Evolutionary conservation across 805 yeast genomes (phyloP).

Genomic region (Sugiyamaella chiloensis): DNA sequence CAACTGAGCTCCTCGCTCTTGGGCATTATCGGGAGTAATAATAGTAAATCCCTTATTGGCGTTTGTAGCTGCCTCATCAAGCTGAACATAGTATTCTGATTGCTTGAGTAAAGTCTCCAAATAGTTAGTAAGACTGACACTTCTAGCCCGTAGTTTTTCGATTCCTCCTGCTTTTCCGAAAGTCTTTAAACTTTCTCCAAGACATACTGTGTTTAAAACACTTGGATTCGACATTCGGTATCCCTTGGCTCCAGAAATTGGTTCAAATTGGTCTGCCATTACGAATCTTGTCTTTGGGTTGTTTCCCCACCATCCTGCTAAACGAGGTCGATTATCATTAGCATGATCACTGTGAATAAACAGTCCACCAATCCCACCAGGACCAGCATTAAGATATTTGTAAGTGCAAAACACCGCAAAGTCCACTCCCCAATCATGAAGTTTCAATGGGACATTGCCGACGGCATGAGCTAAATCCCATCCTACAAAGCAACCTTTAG

Average conservation of each 20-base stretch:
- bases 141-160: constrained; percentile 49
- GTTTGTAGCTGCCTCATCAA: constrained; percentile 21
- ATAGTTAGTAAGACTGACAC: constrained; percentile 55
- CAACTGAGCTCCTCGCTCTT: constrained; percentile 76
- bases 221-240: constrained; percentile 89
- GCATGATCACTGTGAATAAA: constrained; percentile 59
- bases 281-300: constrained; percentile 64
- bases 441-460: constrained; percentile 72
- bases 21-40: constrained; percentile 62
- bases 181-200: constrained; percentile 62
- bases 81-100: constrained; percentile 46
- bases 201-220: constrained; percentile 76
- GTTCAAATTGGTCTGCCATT: constrained; percentile 76
- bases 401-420: constrained; percentile 95
- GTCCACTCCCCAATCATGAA: constrained; percentile 89
- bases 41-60: constrained; percentile 52
- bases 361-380: constrained; percentile 89
- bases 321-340: constrained; percentile 49
- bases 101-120: constrained; percentile 46
- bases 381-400: constrained; percentile 88
- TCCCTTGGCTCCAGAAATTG: constrained; percentile 82
- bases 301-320: constrained; percentile 99
- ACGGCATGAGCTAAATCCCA: constrained; percentile 97
- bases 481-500: constrained; percentile 54
- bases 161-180: constrained; percentile 65